phyloP scores from a whole-genome alignment of 306 rosid genomes.

The Astragalus membranaceus region DNA sequence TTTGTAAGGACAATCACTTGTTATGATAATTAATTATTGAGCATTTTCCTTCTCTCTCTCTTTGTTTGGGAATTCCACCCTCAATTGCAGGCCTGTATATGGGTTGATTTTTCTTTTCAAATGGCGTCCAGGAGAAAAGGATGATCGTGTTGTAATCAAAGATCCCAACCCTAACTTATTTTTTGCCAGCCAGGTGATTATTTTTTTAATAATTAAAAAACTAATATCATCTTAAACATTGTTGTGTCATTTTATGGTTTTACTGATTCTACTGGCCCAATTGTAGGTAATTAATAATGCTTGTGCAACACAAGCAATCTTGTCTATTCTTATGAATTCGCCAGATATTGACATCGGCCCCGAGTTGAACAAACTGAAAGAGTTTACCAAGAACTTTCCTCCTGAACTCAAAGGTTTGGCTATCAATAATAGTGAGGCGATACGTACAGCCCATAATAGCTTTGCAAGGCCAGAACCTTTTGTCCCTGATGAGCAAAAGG shows the following conservation, averaged over 20 bases:
- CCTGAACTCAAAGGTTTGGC: slow-evolving; percentile 97
- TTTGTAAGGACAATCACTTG: slow-evolving; percentile 3
- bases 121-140: slow-evolving; percentile 98
- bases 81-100: slow-evolving; percentile 74
- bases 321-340: slow-evolving; percentile 93
- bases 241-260: neutral
- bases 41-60: neutral
- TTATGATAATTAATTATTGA: slow-evolving; percentile 9
- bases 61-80: neutral
- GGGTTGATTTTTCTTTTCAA: slow-evolving; percentile 98
- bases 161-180: slow-evolving; percentile 95
- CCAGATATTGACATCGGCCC: slow-evolving; percentile 83
- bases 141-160: slow-evolving; percentile 75
- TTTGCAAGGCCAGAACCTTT: slow-evolving; percentile 98
- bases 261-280: slow-evolving; percentile 5
- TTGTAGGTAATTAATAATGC: slow-evolving; percentile 92
- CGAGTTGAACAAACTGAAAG: slow-evolving; percentile 76
- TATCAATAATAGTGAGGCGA: slow-evolving; percentile 89
- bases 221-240: neutral
- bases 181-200: slow-evolving; percentile 91
- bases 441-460: slow-evolving; percentile 91
- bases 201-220: neutral
- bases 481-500: slow-evolving; percentile 86
- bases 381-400: slow-evolving; percentile 88
- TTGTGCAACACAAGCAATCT: slow-evolving; percentile 97